Base-by-base conservation (phyloP, 2,329 filamentous ascomycete species). In the Pseudocercospora cruenta region DNA sequence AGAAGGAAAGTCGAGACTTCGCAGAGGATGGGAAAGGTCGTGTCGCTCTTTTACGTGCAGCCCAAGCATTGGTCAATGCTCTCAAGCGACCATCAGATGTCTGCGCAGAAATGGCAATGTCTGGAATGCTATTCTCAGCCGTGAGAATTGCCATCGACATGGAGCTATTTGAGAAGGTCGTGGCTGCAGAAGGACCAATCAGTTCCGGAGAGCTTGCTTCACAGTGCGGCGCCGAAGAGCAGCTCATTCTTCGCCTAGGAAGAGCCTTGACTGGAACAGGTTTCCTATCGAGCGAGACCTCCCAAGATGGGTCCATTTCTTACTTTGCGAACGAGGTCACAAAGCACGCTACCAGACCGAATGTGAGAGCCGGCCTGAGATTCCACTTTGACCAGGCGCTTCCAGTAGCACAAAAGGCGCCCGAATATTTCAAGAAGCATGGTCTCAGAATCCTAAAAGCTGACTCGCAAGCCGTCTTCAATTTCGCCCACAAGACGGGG, bases 371-470 rank as follows among this genome's bases (percentile, higher is more conserved):
- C 22, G 62, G 65, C 1, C 22, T 64, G 9, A 62, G 31, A 16
- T 67, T 59, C 43, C 59, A 62, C 63, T 67, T 64, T 58, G 67
- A 67, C 24, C 62, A 69, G 36, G 54, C 51, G 10, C 43, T 66
- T n/a, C 60, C 53, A 14, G 61, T 66, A 43, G 28, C 67, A 9
- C 24, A n/a, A 7, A 53, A 58, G n/a, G 60, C 66, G 16, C 68
- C 67, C 12, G 36, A 43, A 6, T 72, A 67, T 60, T 68, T 69
- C 55, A 59, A 63, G 21, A 19, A 14, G 10, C 70, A 66, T 33
- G 61, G 61, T 21, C 67, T 62, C 33, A 43, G 36, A 21, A 54
- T 68, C 4, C 68, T 65, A 2, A 24, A 54, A 39, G 60, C 24
- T 4, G 59, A 64, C 33, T 49, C 39, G 10, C 54, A 68, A n/a